Evolutionary conservation across 306 rosid species (phyloP), one percentile per base, ranked within the genome.

Genomic region (Citrullus amarus): DNA sequence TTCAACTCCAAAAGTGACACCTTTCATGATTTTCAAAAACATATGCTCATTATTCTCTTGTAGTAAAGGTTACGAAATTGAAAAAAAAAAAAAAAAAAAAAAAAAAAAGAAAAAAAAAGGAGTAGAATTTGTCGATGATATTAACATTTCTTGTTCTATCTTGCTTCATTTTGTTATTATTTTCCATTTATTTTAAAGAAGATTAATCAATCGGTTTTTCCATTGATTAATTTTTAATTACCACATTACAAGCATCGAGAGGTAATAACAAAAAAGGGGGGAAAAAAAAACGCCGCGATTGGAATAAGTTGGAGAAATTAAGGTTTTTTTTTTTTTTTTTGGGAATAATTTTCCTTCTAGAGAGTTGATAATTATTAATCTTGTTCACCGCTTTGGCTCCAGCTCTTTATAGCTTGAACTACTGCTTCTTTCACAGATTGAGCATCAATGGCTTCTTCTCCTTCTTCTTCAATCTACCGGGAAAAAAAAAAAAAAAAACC

Each of bases 391-490:
- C 75, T 79, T 74, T 84, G 85, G 71, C 82, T 83, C 92, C 92
- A 88, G 77, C 66, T 86, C 85, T 83, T 86, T 70, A 86, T 86
- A 38, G 92, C 89, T 77, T 79, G 75, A 38, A 81, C 76, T 75
- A 88, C 86, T 17, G 87, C 87, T 76, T 84, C 84, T 76, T 88
- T 88, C 71, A 86, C 86, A 34, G 83, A 79, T 62, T 84, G 80
- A 58, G 86, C 86, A 80, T 86, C 83, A 73, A 86, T 81, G 70
- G 81, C 80, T 77, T 84, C 86, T 6, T 77, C 87, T 8, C 82
- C 84, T 83, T 84, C 51, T 55, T 83, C 92, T 16, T 84, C 88
- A 86, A 73, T 79, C 92, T 88, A 77, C 57, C 71, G 6, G 44
- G 41, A 44, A 9, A 4, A 15, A 53, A 50, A 44, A 3, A 57